Evolutionary conservation across 805 yeast genomes (phyloP).

Genomic region (Suhomyces prunicola): DNA sequence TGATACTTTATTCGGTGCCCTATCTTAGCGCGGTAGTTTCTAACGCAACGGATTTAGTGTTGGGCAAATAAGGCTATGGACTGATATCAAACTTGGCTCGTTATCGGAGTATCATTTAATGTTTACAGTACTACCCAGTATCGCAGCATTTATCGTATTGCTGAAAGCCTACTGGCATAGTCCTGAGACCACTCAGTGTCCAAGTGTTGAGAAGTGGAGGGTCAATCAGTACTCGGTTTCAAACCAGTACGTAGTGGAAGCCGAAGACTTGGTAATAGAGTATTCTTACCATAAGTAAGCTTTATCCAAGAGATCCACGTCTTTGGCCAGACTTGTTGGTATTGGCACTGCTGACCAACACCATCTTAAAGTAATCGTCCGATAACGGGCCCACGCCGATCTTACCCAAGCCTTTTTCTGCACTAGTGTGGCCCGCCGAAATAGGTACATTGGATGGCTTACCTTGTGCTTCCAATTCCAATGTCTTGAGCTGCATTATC

Average conservation of each 20-base stretch:
- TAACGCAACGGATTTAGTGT: background rate
- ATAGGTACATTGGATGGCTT: constrained; percentile 41
- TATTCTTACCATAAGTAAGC: too few relatives aligned
- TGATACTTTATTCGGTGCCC: background rate
- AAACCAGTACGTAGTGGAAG: background rate
- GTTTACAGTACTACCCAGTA: background rate
- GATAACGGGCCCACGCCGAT: constrained; percentile 84
- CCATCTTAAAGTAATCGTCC: constrained; percentile 26
- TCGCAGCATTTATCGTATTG: background rate
- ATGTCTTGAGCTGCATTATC: constrained; percentile 53
- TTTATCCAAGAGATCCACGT: constrained; percentile 4
- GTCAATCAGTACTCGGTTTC: background rate
- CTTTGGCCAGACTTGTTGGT: constrained; percentile 8
- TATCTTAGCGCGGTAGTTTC: background rate
- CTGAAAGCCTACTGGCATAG: background rate
- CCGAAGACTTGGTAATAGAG: background rate
- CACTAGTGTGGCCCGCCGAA: constrained; percentile 60
- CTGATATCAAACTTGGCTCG: background rate
- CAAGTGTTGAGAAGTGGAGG: background rate
- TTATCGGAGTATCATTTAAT: background rate
- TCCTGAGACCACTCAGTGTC: background rate
- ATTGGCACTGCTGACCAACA: constrained; percentile 10
- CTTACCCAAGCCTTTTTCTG: constrained; percentile 69
- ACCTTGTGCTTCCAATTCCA: constrained; percentile 46
- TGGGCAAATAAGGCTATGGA: too few relatives aligned